phyloP scores from a whole-genome alignment of 768 basidiomycete species.

The Paxillus involutus region DNA sequence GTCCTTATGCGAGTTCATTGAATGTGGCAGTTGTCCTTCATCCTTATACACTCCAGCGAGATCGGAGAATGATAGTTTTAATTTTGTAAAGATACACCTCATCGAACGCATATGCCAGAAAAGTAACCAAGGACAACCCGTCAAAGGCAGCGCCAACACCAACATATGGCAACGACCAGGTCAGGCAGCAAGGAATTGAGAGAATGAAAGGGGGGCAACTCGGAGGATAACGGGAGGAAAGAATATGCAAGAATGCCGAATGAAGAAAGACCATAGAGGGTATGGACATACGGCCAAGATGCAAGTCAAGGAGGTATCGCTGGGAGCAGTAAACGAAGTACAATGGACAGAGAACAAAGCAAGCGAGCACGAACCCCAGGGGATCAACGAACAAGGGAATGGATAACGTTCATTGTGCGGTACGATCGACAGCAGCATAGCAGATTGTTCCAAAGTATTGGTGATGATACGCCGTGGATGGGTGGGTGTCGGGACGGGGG shows the following conservation, averaged over 20 bases:
- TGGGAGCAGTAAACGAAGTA: slow-evolving; percentile 7
- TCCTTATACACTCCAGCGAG: no score
- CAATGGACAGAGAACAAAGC: slow-evolving; percentile 8
- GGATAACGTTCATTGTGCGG: slow-evolving; percentile 4
- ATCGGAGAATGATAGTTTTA: slow-evolving; percentile 12
- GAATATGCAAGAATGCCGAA: slow-evolving; percentile 26
- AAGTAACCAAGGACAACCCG: slow-evolving; percentile 8
- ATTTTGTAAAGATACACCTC: slow-evolving; percentile 26
- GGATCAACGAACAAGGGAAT: neutral
- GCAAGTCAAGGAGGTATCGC: slow-evolving; percentile 15
- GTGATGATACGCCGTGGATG: slow-evolving; percentile 12
- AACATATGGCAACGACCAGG: slow-evolving; percentile 2
- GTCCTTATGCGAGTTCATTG: no score
- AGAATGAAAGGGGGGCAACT: neutral
- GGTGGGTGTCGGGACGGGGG: neutral
- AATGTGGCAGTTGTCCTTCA: no score
- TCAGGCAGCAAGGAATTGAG: neutral
- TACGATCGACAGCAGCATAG: slow-evolving; percentile 28
- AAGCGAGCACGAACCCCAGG: slow-evolving; percentile 16
- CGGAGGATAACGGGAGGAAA: neutral
- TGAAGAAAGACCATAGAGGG: slow-evolving; percentile 3
- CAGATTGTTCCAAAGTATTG: slow-evolving; percentile 18
- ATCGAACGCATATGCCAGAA: slow-evolving; percentile 14
- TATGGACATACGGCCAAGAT: slow-evolving; percentile 6
- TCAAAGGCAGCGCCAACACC: slow-evolving; percentile 7